Percentiles rank a stretch among this genome's conserved stretches.
Evolutionary conservation across 768 basidiomycete species (phyloP).

Genomic region (Boletellus ananiceps): DNA sequence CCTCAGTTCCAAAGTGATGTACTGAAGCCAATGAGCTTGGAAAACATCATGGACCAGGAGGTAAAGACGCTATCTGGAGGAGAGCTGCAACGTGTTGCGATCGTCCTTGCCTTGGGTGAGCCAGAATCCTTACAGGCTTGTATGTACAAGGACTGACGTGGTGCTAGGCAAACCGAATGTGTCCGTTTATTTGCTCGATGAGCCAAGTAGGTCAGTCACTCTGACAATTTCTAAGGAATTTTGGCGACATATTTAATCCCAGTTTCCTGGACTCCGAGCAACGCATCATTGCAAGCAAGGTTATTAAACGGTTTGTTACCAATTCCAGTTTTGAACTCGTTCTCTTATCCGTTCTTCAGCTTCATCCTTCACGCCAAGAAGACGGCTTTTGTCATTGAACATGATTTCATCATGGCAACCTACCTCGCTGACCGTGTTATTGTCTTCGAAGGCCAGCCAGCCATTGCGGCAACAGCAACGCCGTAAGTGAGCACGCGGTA

Average conservation of each 20-base stretch:
- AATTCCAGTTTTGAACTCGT: neutral
- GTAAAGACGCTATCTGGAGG: slow-evolving; percentile 98
- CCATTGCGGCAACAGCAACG: slow-evolving; percentile 82
- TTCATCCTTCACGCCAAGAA: slow-evolving; percentile 97
- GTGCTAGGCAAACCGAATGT: slow-evolving; percentile 65
- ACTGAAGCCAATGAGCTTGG: slow-evolving; percentile 94
- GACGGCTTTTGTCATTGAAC: slow-evolving; percentile 98
- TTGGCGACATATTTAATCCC: slow-evolving; percentile 5
- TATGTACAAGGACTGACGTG: slow-evolving; percentile 7
- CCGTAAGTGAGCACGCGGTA: slow-evolving; percentile 51
- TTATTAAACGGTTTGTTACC: slow-evolving; percentile 80
- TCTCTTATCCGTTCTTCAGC: slow-evolving; percentile 31
- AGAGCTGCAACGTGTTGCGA: slow-evolving; percentile 96
- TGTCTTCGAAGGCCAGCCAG: slow-evolving; percentile 86
- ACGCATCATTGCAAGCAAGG: slow-evolving; percentile 96
- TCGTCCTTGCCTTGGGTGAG: slow-evolving; percentile 83
- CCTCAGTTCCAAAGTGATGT: slow-evolving; percentile 99
- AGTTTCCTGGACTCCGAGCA: slow-evolving; percentile 98
- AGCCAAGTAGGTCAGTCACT: slow-evolving; percentile 69
- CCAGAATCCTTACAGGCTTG: neutral
- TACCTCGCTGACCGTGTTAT: slow-evolving; percentile 98
- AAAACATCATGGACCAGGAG: slow-evolving; percentile 94
- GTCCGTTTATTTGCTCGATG: slow-evolving; percentile 91
- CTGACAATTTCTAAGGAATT: neutral
- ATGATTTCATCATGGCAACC: slow-evolving; percentile 99